A percentile compares a stretch with the other conserved stretches of the same genome.
Evolutionary conservation across 176 grass and related monocot genomes (phyloP).

Genomic region (Calamus simplicifolius): DNA sequence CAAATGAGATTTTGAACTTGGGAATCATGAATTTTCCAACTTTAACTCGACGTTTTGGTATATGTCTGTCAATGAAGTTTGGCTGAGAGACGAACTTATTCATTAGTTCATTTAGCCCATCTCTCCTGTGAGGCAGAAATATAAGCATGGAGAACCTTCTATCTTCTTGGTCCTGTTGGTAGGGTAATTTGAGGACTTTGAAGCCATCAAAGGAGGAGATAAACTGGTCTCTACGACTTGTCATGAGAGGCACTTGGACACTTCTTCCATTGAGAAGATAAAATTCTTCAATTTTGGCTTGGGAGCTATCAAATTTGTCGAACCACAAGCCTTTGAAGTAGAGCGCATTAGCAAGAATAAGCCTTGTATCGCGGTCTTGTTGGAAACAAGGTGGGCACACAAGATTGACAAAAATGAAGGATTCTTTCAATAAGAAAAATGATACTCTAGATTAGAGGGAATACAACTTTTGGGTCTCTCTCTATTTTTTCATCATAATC

Average conservation of each 20-base stretch:
- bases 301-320: constrained; percentile 31
- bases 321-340: constrained; percentile 78
- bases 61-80: constrained; percentile 21
- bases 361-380: background rate
- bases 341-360: constrained; percentile 52
- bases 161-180: constrained; percentile 15
- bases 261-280: constrained; percentile 25
- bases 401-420: too few species aligned
- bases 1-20: constrained; percentile 47
- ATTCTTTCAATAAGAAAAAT: too few species aligned
- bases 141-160: constrained; percentile 53
- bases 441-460: too few species aligned
- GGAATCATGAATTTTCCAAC: constrained; percentile 39
- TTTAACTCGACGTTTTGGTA: background rate
- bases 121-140: constrained; percentile 34
- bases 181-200: constrained; percentile 43
- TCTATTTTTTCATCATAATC: too few species aligned
- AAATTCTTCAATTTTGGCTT: constrained; percentile 32
- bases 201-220: constrained; percentile 34
- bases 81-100: constrained; percentile 29
- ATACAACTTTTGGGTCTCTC: too few species aligned
- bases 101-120: constrained; percentile 32
- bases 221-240: constrained; percentile 29
- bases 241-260: constrained; percentile 39
- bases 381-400: too few species aligned